A percentile compares a stretch with the other conserved stretches of the same genome.
Conservation (phyloP, 2,329 filamentous ascomycete genomes). For the Monosporascus ibericus region DNA sequence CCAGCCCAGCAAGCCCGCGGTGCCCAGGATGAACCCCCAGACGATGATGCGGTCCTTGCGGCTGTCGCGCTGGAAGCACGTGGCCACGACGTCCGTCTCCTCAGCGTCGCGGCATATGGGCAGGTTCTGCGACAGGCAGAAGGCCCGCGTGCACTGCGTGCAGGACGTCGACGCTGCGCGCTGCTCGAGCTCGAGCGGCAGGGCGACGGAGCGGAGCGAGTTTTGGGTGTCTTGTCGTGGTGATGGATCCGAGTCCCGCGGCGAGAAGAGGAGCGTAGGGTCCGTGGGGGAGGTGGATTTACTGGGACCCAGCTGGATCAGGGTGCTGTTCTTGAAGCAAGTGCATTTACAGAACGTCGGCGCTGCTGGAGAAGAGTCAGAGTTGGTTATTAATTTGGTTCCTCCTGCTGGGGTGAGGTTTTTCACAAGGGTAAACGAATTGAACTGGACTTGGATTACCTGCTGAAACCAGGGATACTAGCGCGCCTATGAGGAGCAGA, state of each 20-base stretch:
- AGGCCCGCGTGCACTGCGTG: constrained; percentile 58
- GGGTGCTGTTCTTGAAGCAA: constrained; percentile 64
- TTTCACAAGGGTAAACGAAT: neutral
- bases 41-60: constrained; percentile 63
- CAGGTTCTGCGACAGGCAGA: constrained; percentile 53
- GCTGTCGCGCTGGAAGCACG: constrained; percentile 62
- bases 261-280: neutral
- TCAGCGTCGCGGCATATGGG: constrained; percentile 58
- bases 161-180: constrained; percentile 43
- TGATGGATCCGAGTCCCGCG: neutral
- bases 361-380: constrained; percentile 36
- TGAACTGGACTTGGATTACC: constrained; percentile 6
- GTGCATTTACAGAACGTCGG: constrained; percentile 66
- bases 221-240: neutral
- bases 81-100: constrained; percentile 55
- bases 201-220: constrained; percentile 16
- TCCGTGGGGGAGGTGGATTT: constrained; percentile 19
- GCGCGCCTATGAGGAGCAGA: constrained; percentile 22
- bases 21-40: constrained; percentile 56
- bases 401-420: too few relatives aligned
- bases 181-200: constrained; percentile 4
- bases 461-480: constrained; percentile 30
- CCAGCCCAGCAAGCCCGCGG: constrained; percentile 54
- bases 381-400: constrained; percentile 13
- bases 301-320: constrained; percentile 52